A percentile compares a stretch with the other conserved stretches of the same genome.
Conservation (phyloP, 768 basidiomycete species). For the Leucosporidium creatinivorum region DNA sequence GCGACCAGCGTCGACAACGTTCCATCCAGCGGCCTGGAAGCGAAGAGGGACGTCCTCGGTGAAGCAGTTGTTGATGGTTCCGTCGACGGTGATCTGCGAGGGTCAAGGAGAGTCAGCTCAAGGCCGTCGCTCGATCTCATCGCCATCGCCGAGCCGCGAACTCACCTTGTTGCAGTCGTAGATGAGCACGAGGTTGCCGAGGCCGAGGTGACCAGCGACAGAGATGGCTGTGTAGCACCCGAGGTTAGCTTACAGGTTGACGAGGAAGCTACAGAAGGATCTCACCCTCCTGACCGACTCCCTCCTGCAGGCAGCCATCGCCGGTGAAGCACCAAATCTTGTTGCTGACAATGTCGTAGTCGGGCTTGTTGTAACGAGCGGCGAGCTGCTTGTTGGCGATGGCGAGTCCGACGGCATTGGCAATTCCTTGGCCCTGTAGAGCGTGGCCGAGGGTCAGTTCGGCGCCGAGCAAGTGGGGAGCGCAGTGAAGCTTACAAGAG, state of each 20-base stretch:
- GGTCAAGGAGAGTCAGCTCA: no score
- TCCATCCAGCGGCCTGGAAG: constrained; percentile 86
- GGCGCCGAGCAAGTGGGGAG: background rate
- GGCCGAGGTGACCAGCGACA: constrained; percentile 58
- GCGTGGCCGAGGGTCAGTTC: background rate
- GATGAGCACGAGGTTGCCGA: constrained; percentile 82
- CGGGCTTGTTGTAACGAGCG: constrained; percentile 76
- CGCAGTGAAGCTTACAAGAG: constrained; percentile 30
- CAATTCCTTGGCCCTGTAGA: constrained; percentile 53
- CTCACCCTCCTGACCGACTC: constrained; percentile 75
- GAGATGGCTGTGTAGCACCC: background rate
- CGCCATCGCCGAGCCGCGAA: no score
- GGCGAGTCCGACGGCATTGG: constrained; percentile 83
- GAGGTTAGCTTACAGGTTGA: background rate
- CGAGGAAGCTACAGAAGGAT: background rate
- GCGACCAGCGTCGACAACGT: constrained; percentile 77
- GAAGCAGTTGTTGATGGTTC: constrained; percentile 81
- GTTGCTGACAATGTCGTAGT: constrained; percentile 49
- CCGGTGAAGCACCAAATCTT: constrained; percentile 70
- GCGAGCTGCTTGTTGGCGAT: constrained; percentile 83
- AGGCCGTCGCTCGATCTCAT: no score
- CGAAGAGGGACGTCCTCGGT: constrained; percentile 84
- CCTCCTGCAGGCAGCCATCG: constrained; percentile 94
- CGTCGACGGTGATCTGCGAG: constrained; percentile 76
- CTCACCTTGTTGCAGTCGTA: constrained; percentile 79